Conservation (phyloP, 495 filamentous ascomycete species). For the Penicillium lagena region DNA sequence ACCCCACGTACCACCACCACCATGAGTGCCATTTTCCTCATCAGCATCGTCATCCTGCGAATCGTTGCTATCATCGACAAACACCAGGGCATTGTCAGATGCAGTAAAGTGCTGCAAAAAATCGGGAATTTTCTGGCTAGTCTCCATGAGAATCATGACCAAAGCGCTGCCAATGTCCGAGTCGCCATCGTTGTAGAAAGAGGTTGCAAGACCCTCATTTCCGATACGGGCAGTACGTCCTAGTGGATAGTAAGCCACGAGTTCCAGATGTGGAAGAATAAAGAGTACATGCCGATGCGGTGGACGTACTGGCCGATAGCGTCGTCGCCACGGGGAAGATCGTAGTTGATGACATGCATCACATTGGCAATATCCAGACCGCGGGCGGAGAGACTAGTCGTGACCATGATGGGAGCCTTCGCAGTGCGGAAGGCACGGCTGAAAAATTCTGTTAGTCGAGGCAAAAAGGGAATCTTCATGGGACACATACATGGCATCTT, state of each 20-base stretch:
- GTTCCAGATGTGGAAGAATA: neutral
- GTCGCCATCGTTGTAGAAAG: slow-evolving; percentile 76
- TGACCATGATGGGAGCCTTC: slow-evolving; percentile 68
- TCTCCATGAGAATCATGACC: slow-evolving; percentile 74
- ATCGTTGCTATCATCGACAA: slow-evolving; percentile 57
- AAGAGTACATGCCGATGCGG: slow-evolving; percentile 65
- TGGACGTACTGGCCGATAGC: slow-evolving; percentile 93
- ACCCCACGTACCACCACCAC: too few relatives aligned
- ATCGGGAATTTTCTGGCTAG: slow-evolving; percentile 68
- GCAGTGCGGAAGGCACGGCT: slow-evolving; percentile 77
- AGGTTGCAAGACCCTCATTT: slow-evolving; percentile 76
- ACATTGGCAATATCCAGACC: slow-evolving; percentile 87
- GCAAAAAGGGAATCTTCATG: neutral
- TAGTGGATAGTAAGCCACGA: slow-evolving; percentile 17
- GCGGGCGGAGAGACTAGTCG: slow-evolving; percentile 79
- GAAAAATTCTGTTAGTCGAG: neutral
- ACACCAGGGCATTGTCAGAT: slow-evolving; percentile 41
- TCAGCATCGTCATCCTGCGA: slow-evolving; percentile 34
- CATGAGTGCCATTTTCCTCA: slow-evolving; percentile 3
- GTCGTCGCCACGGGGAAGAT: slow-evolving; percentile 68
- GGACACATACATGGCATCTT: slow-evolving; percentile 72
- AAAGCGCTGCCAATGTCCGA: slow-evolving; percentile 61
- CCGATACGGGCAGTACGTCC: slow-evolving; percentile 93
- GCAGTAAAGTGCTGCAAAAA: slow-evolving; percentile 66
- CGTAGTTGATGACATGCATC: slow-evolving; percentile 89